Percentiles rank a stretch among this genome's conserved stretches.
Conservation (phyloP, 495 filamentous ascomycete genomes). For the Aspergillus sclerotioniger region DNA sequence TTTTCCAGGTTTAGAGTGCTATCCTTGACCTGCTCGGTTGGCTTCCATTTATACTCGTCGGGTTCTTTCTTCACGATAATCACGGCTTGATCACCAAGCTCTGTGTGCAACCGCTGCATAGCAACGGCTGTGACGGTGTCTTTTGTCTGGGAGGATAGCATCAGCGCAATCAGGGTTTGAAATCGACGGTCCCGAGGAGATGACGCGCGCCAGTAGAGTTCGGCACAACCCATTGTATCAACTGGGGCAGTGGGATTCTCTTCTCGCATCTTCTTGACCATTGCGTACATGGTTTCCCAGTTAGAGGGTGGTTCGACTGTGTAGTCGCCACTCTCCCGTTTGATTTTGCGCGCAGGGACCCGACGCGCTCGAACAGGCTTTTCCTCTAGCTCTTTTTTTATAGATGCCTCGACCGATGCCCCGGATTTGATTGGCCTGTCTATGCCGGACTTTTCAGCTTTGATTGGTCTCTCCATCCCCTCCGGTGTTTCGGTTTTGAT, state of each 20-base stretch:
- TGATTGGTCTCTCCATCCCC: too few species aligned
- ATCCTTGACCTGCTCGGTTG: conserved; percentile 41
- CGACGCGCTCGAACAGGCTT: conserved; percentile 47
- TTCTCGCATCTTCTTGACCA: conserved; percentile 75
- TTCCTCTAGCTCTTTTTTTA: conserved; percentile 27
- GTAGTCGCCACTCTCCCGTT: conserved; percentile 52
- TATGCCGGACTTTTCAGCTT: too few species aligned
- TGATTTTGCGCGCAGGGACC: conserved; percentile 63
- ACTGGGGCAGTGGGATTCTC: conserved; percentile 76
- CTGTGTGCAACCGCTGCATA: conserved; percentile 73
- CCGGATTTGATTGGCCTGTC: not conserved
- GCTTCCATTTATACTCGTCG: conserved; percentile 11
- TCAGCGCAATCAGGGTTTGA: conserved; percentile 87
- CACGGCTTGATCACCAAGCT: conserved; percentile 51
- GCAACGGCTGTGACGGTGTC: conserved; percentile 88
- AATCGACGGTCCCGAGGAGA: conserved; percentile 66
- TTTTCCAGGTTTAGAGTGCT: conserved; percentile 70
- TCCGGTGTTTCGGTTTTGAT: too few species aligned
- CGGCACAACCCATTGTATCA: conserved; percentile 96
- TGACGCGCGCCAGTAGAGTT: conserved; percentile 52
- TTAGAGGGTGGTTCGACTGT: conserved; percentile 67
- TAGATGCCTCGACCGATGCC: conserved; percentile 10
- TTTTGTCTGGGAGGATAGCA: conserved; percentile 97
- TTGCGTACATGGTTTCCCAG: conserved; percentile 82
- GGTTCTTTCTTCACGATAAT: conserved; percentile 18